phyloP scores from a whole-genome alignment of 805 yeast genomes.

The Ogataea methylovora region DNA sequence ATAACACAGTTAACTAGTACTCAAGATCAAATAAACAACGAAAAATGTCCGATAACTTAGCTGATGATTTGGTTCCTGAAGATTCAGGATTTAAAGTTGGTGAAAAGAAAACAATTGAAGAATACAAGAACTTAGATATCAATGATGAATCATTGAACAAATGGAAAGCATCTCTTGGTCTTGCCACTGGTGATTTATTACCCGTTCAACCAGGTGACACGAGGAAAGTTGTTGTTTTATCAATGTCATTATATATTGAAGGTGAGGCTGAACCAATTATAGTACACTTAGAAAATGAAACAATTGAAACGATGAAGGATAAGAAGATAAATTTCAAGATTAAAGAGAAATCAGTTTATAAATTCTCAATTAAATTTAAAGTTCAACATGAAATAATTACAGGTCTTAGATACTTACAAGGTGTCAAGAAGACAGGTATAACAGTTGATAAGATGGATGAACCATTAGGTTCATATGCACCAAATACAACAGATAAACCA shows the following conservation, averaged over 20 bases:
- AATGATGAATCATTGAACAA: conserved; percentile 84
- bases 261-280: conserved; percentile 56
- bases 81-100: conserved; percentile 55
- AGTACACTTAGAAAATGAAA: conserved; percentile 59
- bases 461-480: conserved; percentile 87
- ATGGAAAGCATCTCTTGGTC: conserved; percentile 87
- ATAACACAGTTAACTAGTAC: too few relatives aligned
- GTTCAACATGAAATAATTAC: conserved; percentile 82
- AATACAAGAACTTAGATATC: conserved; percentile 76
- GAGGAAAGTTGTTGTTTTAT: conserved; percentile 71
- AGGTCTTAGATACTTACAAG: conserved; percentile 80
- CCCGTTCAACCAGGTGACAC: conserved; percentile 67
- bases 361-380: conserved; percentile 65
- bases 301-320: conserved; percentile 44
- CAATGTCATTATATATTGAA: conserved; percentile 64
- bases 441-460: conserved; percentile 81
- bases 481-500: conserved; percentile 76
- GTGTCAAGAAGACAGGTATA: conserved; percentile 80
- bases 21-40: too few relatives aligned
- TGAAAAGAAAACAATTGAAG: conserved; percentile 73
- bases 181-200: conserved; percentile 47
- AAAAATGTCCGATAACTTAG: conserved; percentile 12
- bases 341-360: conserved; percentile 72
- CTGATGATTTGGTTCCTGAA: conserved; percentile 58
- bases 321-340: conserved; percentile 60